phyloP scores from a whole-genome alignment of 805 yeast genomes.

The Kregervanrija fluxuum region DNA sequence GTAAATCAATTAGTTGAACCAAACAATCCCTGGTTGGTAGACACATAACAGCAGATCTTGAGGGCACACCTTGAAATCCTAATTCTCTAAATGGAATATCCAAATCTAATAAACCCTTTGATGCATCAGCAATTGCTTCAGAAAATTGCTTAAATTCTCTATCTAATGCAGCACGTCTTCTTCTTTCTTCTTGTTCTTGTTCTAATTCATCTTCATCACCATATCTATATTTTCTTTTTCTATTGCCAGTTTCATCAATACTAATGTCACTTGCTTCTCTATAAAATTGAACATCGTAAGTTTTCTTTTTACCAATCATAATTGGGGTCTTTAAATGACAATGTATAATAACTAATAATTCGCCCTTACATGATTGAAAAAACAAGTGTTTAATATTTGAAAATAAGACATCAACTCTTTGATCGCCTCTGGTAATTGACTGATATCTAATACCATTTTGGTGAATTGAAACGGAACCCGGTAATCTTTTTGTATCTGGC shows the following conservation, averaged over 20 bases:
- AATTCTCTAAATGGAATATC: constrained; percentile 94
- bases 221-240: constrained; percentile 77
- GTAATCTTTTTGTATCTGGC: constrained; percentile 93
- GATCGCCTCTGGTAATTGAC: constrained; percentile 77
- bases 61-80: constrained; percentile 97
- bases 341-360: constrained; percentile 85
- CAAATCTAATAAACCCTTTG: constrained; percentile 75
- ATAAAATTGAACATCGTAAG: constrained; percentile 92
- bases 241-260: constrained; percentile 94
- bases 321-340: constrained; percentile 88
- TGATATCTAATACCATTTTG: constrained; percentile 95
- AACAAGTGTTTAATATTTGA: constrained; percentile 88
- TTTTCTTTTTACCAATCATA: constrained; percentile 92
- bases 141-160: constrained; percentile 87
- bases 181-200: constrained; percentile 96
- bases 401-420: constrained; percentile 79
- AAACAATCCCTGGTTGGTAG: constrained; percentile 97
- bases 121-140: constrained; percentile 83
- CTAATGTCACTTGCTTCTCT: constrained; percentile 95
- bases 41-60: constrained; percentile 86
- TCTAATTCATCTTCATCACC: constrained; percentile 98
- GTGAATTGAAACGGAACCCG: constrained; percentile 86
- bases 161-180: constrained; percentile 83
- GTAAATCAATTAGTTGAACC: constrained; percentile 90
- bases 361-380: constrained; percentile 95